Percentiles rank a stretch among this genome's conserved stretches.
Conservation (phyloP, 441 rosid species). For the Pelargonium fulgidum region DNA sequence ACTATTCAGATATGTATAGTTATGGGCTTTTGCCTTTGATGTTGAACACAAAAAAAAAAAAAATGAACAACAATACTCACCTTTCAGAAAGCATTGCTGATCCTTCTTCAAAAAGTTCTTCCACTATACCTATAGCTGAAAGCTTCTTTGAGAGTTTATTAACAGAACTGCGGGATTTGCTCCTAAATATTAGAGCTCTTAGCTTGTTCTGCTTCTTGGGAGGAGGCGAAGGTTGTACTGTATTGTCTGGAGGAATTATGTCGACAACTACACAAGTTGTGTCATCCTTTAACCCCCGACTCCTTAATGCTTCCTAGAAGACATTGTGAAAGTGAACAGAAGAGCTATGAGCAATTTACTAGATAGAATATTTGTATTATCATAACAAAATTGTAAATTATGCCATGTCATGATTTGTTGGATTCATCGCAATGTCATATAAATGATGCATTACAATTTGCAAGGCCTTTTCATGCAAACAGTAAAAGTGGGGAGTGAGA, state of each 20-base stretch:
- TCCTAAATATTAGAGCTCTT: slow-evolving; percentile 48
- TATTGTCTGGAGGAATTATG: slow-evolving; percentile 65
- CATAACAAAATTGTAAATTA: neutral
- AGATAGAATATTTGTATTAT: neutral
- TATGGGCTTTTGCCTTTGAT: neutral
- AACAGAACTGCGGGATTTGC: slow-evolving; percentile 43
- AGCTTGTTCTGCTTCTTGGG: slow-evolving; percentile 57
- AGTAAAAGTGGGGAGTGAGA: too few relatives aligned
- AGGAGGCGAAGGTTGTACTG: slow-evolving; percentile 31
- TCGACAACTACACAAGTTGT: slow-evolving; percentile 87
- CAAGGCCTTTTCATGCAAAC: too few relatives aligned
- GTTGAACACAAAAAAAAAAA: neutral
- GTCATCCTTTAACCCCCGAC: slow-evolving; percentile 76
- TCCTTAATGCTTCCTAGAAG: slow-evolving; percentile 72
- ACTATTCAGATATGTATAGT: neutral
- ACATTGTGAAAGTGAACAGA: neutral
- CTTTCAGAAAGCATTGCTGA: slow-evolving; percentile 91
- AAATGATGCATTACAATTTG: too few relatives aligned
- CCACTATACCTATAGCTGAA: slow-evolving; percentile 61
- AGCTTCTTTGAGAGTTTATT: slow-evolving; percentile 55
- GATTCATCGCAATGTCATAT: too few relatives aligned
- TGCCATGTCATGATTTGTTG: neutral
- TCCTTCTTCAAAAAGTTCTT: slow-evolving; percentile 92
- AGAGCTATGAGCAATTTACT: neutral
- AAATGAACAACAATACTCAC: slow-evolving; percentile 26